These are phyloP conservation scores for Fraxinus anomala DNA, from an alignment of 257 asterid species.

Conservation along the genomic window DNA sequence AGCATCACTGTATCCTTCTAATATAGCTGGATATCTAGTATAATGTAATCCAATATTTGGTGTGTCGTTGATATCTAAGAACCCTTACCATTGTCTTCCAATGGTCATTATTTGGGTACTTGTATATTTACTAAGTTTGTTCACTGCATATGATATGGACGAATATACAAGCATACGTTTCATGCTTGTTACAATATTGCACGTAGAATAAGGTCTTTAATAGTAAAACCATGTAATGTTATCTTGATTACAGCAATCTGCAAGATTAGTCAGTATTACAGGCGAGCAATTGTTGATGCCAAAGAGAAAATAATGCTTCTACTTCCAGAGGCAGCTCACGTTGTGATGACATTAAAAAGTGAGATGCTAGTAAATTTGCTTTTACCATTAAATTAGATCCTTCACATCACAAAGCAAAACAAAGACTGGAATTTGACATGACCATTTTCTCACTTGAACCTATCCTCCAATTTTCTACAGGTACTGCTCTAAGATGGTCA, in stretches of 20 bases:
- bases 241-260: background rate
- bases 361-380: background rate
- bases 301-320: conserved; percentile 3
- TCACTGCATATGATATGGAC: no score
- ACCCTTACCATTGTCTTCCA: no score
- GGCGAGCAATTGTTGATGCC: background rate
- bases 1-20: no score
- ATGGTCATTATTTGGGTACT: no score
- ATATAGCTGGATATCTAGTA: no score
- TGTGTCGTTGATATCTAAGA: no score
- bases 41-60: no score
- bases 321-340: background rate
- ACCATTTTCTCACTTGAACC: conserved; percentile 1
- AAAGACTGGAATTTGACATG: background rate
- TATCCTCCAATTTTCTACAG: background rate
- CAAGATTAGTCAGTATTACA: background rate
- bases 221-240: background rate
- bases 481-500: background rate
- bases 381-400: background rate
- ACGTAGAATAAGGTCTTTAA: background rate
- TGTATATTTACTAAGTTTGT: no score
- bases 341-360: background rate
- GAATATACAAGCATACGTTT: no score
- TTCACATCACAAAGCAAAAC: background rate
- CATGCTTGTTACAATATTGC: background rate